Conservation (phyloP, 1,284 basidiomycete species). For the Puccinia hordei region DNA sequence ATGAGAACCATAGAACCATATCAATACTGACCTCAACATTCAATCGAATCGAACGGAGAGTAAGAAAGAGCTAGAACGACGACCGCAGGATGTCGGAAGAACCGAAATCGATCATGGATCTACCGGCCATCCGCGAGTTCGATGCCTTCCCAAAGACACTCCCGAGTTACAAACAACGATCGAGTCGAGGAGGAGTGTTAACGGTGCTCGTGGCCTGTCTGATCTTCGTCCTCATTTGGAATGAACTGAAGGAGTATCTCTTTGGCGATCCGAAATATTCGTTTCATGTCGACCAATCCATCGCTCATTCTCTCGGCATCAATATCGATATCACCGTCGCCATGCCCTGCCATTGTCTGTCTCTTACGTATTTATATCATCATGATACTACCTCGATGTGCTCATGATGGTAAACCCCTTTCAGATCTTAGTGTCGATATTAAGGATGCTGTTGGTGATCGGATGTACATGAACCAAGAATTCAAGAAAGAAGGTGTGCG, state of each 20-base stretch:
- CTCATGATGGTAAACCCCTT: neutral
- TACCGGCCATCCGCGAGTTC: constrained; percentile 61
- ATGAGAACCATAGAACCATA: no score
- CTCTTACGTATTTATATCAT: neutral
- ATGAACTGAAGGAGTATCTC: constrained; percentile 84
- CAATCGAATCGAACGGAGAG: neutral
- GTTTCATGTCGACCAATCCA: constrained; percentile 75
- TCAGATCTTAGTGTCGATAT: constrained; percentile 82
- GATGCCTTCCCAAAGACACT: constrained; percentile 85
- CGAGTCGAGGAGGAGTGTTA: constrained; percentile 81
- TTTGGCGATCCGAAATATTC: constrained; percentile 87
- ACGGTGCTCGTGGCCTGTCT: constrained; percentile 76
- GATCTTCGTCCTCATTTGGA: constrained; percentile 75
- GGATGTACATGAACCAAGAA: constrained; percentile 78
- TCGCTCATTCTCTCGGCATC: constrained; percentile 70
- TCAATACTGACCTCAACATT: neutral
- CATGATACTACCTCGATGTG: neutral
- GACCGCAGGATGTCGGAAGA: neutral
- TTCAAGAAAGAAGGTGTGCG: constrained; percentile 82
- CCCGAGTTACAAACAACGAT: constrained; percentile 80
- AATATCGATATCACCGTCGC: constrained; percentile 88
- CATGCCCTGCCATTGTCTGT: constrained; percentile 87
- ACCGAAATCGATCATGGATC: constrained; percentile 23
- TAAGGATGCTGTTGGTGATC: constrained; percentile 86
- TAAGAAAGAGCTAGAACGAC: no score